Conservation (phyloP, 2,329 filamentous ascomycete genomes). For the Aspergillus pseudoviridinutans region DNA sequence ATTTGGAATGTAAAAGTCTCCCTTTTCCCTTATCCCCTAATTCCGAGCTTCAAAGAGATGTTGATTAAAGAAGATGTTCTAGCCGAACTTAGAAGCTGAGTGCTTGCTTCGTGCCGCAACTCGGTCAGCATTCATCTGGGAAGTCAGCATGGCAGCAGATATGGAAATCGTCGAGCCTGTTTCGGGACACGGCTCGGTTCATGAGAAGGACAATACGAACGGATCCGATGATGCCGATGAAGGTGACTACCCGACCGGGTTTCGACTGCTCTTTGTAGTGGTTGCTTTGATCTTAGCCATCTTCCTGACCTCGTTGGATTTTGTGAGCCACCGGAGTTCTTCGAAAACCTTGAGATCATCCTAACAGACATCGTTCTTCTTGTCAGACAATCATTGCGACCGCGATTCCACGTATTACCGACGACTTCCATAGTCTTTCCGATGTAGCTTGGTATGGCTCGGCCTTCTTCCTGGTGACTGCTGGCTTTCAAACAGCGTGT, state of each 20-base stretch:
- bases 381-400: neutral
- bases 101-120: too few relatives aligned
- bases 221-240: neutral
- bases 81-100: neutral
- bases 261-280: neutral
- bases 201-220: neutral
- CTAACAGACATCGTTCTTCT: neutral
- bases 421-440: neutral
- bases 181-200: neutral
- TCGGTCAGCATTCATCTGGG: neutral
- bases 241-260: neutral
- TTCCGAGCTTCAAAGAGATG: neutral
- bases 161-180: neutral
- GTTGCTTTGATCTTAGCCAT: neutral
- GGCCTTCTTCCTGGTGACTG: neutral
- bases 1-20: neutral
- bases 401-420: neutral
- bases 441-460: neutral
- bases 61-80: neutral
- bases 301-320: neutral
- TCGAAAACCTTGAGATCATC: neutral
- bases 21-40: neutral
- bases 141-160: neutral
- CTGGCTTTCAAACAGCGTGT: neutral
- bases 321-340: neutral